A percentile compares a stretch with the other conserved stretches of the same genome.
phyloP scores from a whole-genome alignment of 2,329 filamentous ascomycete species.

The Cladophialophora yegresii region DNA sequence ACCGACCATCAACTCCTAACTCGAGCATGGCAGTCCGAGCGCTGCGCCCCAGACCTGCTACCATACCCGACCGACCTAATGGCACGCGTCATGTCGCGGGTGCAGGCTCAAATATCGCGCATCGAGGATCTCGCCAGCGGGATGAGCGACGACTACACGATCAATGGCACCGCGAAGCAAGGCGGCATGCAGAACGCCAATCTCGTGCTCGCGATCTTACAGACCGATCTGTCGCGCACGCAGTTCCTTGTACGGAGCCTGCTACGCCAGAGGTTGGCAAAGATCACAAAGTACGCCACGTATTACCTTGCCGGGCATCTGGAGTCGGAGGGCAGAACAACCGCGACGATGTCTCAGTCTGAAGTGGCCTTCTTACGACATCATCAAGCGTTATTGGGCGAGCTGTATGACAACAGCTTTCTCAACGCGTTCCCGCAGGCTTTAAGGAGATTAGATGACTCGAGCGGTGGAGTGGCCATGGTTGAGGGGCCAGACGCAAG shows the following conservation, averaged over 20 bases:
- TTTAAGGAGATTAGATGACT: constrained; percentile 85
- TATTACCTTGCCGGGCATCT: constrained; percentile 41
- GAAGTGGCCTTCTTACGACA: constrained; percentile 81
- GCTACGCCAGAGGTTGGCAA: constrained; percentile 79
- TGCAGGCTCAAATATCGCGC: constrained; percentile 64
- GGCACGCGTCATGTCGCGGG: constrained; percentile 74
- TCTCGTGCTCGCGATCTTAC: constrained; percentile 89
- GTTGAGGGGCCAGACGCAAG: constrained; percentile 82
- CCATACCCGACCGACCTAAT: constrained; percentile 76
- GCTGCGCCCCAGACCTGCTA: constrained; percentile 84
- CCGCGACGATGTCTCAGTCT: constrained; percentile 63
- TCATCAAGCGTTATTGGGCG: constrained; percentile 80
- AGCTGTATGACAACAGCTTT: constrained; percentile 84
- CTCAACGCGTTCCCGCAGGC: constrained; percentile 75
- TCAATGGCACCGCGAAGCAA: constrained; percentile 56
- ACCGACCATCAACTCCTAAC: constrained; percentile 85
- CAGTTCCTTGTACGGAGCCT: constrained; percentile 87
- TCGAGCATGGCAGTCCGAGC: constrained; percentile 89
- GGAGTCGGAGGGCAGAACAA: constrained; percentile 37
- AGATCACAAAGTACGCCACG: constrained; percentile 61
- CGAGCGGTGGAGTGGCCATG: constrained; percentile 82
- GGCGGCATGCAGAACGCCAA: constrained; percentile 88
- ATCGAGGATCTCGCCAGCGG: constrained; percentile 62
- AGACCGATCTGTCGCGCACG: constrained; percentile 92
- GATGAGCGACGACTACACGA: constrained; percentile 42